These are phyloP conservation scores for Neonothopanus nambi DNA, from an alignment of 1,284 basidiomycete genomes.

Conservation along the genomic window DNA sequence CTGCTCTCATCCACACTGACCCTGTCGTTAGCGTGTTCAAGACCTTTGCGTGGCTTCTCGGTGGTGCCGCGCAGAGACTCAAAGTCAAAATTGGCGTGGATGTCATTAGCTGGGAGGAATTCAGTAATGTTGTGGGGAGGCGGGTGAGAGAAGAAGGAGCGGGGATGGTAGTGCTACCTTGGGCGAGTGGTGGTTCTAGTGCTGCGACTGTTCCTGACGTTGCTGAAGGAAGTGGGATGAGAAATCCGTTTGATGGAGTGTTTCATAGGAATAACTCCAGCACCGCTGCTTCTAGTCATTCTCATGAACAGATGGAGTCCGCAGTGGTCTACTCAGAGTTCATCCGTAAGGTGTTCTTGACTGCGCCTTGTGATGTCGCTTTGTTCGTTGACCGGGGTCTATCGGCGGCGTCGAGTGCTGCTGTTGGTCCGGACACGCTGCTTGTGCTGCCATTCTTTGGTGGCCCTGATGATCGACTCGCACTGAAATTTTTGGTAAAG, in stretches of 20 bases:
- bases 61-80: conserved; percentile 1
- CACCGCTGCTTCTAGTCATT: conserved; percentile 19
- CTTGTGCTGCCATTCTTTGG: conserved; percentile 86
- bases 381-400: conserved; percentile 75
- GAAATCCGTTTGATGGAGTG: conserved; percentile 62
- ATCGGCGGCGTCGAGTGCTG: conserved; percentile 20
- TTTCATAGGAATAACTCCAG: conserved; percentile 45
- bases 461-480: conserved; percentile 88
- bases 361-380: conserved; percentile 68
- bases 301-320: conserved; percentile 43
- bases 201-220: background rate
- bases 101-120: conserved; percentile 68
- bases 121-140: conserved; percentile 64
- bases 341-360: conserved; percentile 77
- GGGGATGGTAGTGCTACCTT: conserved; percentile 83
- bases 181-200: conserved; percentile 44
- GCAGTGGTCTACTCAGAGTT: conserved; percentile 74
- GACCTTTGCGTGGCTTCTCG: conserved; percentile 65
- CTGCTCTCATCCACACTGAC: conserved; percentile 73
- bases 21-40: conserved; percentile 80
- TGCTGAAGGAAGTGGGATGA: conserved; percentile 28
- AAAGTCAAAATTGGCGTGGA: conserved; percentile 68
- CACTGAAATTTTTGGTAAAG: conserved; percentile 78
- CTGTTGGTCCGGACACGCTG: conserved; percentile 53
- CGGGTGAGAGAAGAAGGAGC: conserved; percentile 61